Base-by-base conservation (phyloP, 2,329 filamentous ascomycete genomes). In the Fusarium ambrosium region DNA sequence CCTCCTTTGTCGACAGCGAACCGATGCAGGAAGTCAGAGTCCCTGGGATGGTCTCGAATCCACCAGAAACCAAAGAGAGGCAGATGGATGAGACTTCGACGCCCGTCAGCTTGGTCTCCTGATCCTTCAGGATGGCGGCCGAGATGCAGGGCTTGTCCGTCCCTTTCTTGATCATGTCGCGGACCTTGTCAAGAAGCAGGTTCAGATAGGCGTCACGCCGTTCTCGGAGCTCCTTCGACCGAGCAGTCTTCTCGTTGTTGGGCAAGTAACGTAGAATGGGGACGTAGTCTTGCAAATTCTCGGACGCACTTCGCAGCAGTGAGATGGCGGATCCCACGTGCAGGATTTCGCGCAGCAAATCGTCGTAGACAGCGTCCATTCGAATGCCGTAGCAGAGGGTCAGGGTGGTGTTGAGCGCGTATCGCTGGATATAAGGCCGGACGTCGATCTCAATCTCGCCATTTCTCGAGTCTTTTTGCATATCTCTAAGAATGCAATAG, bases 51-150 rank as follows among this genome's bases (percentile, higher is more conserved):
- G 87, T 89, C 74, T 89, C 87, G 59, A 89, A 89, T 0, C 87
- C 87, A 13, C 87, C 87, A 22, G 85, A 87, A 0, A 89, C 87
- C 2, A 89, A 81, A 0, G 86, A 87, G 0, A 89, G 79, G 69
- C 87, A 89, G 45, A 89, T 89, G 0, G 86, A 88, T 3, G 84
- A 86, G 18, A 89, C 87, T 75, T 89, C 87, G 2, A 88, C 87
- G 1, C 86, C 86, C 1, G 82, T 86, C 4, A 89, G 81, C 72
- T 87, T 88, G 1, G 87, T 87, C 72, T 89, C 87, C 71, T 88
- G 79, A 66, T 89, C 87, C 72, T 89, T 89, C 11, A 89, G 79
- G 36, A 89, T 88, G 1, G 87, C 87, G 0, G 87, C 86, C 1
- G 85, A 86, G 70, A 89, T 89, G 71, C 88, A 89, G 1, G 87